phyloP scores from a whole-genome alignment of 2,329 filamentous ascomycete species.

The Xylariaceae sp. region DNA sequence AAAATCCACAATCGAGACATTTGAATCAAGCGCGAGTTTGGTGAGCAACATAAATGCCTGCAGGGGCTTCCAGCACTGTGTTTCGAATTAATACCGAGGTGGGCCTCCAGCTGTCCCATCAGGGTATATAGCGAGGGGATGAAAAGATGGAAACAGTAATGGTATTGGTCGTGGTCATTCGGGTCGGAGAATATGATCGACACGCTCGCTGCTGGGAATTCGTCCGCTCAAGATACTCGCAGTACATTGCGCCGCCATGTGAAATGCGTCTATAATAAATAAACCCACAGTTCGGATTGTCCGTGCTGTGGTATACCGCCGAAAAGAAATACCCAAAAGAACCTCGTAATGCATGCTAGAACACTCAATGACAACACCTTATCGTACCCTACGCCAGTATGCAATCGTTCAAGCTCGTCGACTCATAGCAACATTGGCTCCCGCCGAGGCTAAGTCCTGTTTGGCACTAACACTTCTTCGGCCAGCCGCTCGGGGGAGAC shows the following conservation, averaged over 20 bases:
- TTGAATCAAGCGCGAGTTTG: slow-evolving; percentile 1
- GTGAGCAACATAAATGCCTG: slow-evolving; percentile 9
- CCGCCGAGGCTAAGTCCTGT: slow-evolving; percentile 61
- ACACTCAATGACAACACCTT: slow-evolving; percentile 13
- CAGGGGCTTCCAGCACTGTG: not conserved
- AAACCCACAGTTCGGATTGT: slow-evolving; percentile 19
- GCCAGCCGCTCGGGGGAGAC: slow-evolving; percentile 59
- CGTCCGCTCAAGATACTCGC: slow-evolving; percentile 16
- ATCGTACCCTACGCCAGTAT: slow-evolving; percentile 11
- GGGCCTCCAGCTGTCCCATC: slow-evolving; percentile 1
- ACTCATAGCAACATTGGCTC: slow-evolving; percentile 62
- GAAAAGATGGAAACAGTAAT: not conserved
- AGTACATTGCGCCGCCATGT: slow-evolving; percentile 25
- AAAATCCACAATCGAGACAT: slow-evolving; percentile 2
- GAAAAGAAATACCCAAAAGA: slow-evolving; percentile 31
- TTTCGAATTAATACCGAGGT: slow-evolving; percentile 5
- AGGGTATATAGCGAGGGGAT: slow-evolving; percentile 25
- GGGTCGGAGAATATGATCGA: slow-evolving; percentile 9
- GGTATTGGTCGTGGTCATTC: slow-evolving; percentile 13
- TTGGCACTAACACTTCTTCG: slow-evolving; percentile 60
- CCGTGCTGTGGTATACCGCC: slow-evolving; percentile 23
- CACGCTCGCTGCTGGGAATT: slow-evolving; percentile 20
- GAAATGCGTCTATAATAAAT: slow-evolving; percentile 22
- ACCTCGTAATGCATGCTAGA: slow-evolving; percentile 30
- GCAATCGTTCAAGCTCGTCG: slow-evolving; percentile 46